Evolutionary conservation across 257 asterid genomes (phyloP), one percentile per base, ranked within the genome.

Genomic region (Anisodus acutangulus): DNA sequence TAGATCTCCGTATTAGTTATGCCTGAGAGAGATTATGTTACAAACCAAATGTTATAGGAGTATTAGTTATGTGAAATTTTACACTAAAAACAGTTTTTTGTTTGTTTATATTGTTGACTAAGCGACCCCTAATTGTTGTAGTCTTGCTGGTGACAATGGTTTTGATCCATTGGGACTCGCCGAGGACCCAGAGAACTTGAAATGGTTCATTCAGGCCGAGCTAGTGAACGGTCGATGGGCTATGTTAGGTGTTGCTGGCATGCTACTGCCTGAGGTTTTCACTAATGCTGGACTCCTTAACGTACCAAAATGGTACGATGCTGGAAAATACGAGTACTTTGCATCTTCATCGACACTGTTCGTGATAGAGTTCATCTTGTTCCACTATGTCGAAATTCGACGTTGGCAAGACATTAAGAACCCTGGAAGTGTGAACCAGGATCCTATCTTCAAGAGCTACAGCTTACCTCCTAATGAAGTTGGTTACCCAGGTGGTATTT

Each of bases 321-420:
- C 98, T 0, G 98, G 99, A 11, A 96, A 94, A 72, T 63, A 79
- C 0, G 95, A 93, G 59, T 96, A 96, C 91, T 91, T 96, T 59
- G 98, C 99, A 47, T 93, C 98, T 1, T 96, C 98, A 0, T 91
- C 98, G 2, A 96, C 98, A 8, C 90, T 96, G 9, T 89, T 96
- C 47, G 99, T 96, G 62, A 92, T 96, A 86, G 98, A 96, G 91
- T 96, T 94, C 94, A 94, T 96, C 79, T 85, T 96, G 82, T 96
- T 96, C 91, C 99, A 96, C 91, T 96, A 94, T 84, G 98, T 93
- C 3, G 99, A 96, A 94, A 94, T 96, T 91, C 80, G 99, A 82
- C 88, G 99, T 87, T 96, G 98, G 99, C 99, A 96, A 84, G 99
- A 96, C 89, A 96, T 96, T 87, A 96, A 96, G 92, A 94, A 93